Evolutionary conservation across 176 grass and related monocot genomes (phyloP), one percentile per base, ranked within the genome.

Genomic region (Hsuehochloa calcarea): DNA sequence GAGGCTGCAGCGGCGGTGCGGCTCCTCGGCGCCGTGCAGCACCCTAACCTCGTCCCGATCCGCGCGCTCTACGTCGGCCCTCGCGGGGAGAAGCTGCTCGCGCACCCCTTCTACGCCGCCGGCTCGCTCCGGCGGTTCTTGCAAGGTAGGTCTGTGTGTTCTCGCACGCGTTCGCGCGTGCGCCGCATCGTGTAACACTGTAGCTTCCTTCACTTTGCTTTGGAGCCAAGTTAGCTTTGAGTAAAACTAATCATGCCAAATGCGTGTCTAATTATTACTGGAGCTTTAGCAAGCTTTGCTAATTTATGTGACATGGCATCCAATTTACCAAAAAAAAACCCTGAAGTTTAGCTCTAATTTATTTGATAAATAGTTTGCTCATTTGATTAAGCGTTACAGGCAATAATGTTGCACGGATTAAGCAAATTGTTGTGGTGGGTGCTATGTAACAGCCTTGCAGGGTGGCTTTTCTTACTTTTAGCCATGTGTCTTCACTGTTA

Each of bases 31-130:
- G 44, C 77, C n/a, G 49, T 78, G 65, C 89, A 81, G 49, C 95
- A 98, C 68, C 83, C 89, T 10, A 98, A 98, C 91, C 81, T 98
- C 77, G 93, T 98, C 17, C 93, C 95, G 61, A 75, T 93, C 75
- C 86, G 85, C 78, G 95, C 95, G 49, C 83, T 98, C 50, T 98
- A 98, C 75, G 77, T 93, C 22, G 95, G 95, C 6, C 95, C 95
- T 65, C 84, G 91, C 6, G 93, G 95, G 29, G 93, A 98, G 91
- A 98, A 95, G 76, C 90, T 98, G 78, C 88, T 98, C 31, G 95
- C 93, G 11, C 95, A 95, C 63, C 96, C 93, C 0, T 95, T 95
- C 85, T 98, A 93, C 78, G 91, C 89, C 31, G 93, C 96, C 66
- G 91, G 91, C 23, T 93, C 88, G 55, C 96, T 98, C 47, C 85